Percentiles rank a stretch among this genome's conserved stretches.
These are phyloP conservation scores for Aphanomyces astaci DNA, from an alignment of 352 stramenopile genomes.

Conservation along the genomic window DNA sequence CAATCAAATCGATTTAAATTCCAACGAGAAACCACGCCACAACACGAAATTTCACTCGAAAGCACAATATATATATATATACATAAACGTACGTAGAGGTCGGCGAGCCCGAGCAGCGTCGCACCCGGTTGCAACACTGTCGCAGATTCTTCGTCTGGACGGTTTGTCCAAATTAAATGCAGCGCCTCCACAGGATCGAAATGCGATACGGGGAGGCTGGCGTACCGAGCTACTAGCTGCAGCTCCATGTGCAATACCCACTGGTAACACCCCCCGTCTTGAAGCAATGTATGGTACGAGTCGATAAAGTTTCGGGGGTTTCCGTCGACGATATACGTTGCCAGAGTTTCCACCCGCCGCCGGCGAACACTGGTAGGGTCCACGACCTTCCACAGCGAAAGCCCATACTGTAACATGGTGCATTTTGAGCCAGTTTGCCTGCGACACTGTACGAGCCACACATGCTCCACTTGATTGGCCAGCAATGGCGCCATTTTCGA, in stretches of 20 bases:
- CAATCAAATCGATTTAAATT: no score
- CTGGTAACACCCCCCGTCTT: not conserved
- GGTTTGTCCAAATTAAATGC: not conserved
- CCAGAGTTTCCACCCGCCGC: not conserved
- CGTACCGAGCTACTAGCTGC: not conserved
- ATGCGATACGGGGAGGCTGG: not conserved
- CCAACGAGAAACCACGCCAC: no score
- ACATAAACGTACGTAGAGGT: not conserved
- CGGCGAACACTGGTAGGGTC: not conserved
- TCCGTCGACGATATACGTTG: not conserved
- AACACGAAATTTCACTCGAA: no score
- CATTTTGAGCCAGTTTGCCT: not conserved
- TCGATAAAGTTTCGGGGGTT: not conserved
- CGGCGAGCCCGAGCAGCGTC: not conserved
- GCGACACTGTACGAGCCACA: constrained; percentile 1
- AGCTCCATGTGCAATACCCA: not conserved
- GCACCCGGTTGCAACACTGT: not conserved
- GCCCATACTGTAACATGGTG: not conserved
- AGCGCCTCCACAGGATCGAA: not conserved
- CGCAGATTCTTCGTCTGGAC: not conserved
- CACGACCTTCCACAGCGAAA: not conserved
- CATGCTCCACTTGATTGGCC: not conserved
- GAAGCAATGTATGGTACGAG: not conserved
- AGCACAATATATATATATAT: no score
- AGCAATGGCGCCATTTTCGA: not conserved